Evolutionary conservation across 768 basidiomycete species (phyloP).

Genomic region (Dentipellis fragilis): DNA sequence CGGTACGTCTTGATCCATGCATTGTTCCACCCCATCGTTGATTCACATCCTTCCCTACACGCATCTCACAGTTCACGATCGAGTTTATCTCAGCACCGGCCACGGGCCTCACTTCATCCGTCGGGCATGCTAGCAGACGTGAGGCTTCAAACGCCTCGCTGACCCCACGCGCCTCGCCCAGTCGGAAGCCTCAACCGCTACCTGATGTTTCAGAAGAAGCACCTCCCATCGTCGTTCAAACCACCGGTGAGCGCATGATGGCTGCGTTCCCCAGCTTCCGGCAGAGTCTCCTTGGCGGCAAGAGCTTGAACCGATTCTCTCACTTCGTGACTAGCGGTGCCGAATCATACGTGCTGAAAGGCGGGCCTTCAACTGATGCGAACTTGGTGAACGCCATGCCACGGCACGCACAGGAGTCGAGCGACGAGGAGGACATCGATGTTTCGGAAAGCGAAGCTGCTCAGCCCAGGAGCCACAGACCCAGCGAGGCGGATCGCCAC

Average conservation of each 20-base stretch:
- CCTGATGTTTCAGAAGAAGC: conserved; percentile 4
- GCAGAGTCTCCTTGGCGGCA: conserved; percentile 65
- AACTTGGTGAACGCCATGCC: conserved; percentile 12
- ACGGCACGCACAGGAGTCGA: conserved; percentile 17
- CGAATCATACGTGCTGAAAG: conserved; percentile 74
- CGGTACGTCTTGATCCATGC: conserved; percentile 14
- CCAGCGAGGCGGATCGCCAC: conserved; percentile 52
- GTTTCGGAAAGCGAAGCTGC: conserved; percentile 21
- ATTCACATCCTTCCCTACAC: conserved; percentile 3
- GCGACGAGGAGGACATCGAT: conserved; percentile 27
- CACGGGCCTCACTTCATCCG: conserved; percentile 21
- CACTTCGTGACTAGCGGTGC: conserved; percentile 81
- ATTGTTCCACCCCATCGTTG: neutral
- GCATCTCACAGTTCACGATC: conserved; percentile 43
- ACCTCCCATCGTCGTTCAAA: conserved; percentile 46
- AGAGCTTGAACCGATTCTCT: conserved; percentile 76
- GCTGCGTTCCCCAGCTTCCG: conserved; percentile 54
- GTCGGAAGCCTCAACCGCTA: conserved; percentile 16
- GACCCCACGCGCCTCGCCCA: conserved; percentile 36
- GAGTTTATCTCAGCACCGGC: conserved; percentile 44
- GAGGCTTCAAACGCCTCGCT: conserved; percentile 35
- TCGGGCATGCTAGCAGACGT: conserved; percentile 16
- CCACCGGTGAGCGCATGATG: conserved; percentile 54
- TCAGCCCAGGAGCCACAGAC: conserved; percentile 6
- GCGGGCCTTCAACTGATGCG: conserved; percentile 27